Conservation (phyloP, 257 asterid species). For the Cruciata laevipes region DNA sequence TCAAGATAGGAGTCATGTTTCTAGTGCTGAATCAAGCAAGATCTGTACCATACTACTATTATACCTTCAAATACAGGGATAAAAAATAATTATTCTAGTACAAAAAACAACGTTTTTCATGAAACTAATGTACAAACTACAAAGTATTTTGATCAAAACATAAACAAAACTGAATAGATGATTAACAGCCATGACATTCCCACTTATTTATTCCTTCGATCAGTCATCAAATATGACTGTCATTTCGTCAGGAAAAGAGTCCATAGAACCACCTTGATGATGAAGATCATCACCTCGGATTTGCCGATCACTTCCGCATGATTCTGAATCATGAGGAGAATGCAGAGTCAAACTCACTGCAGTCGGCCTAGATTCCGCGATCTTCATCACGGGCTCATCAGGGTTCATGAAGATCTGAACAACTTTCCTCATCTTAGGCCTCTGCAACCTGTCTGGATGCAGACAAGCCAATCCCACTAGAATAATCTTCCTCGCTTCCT, state of each 20-base stretch:
- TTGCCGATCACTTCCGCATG: slow-evolving; percentile 15
- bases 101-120: no score
- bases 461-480: slow-evolving; percentile 53
- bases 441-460: slow-evolving; percentile 46
- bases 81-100: no score
- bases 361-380: slow-evolving; percentile 41
- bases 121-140: background rate
- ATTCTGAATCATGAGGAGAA: slow-evolving; percentile 25
- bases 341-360: slow-evolving; percentile 39
- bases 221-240: slow-evolving; percentile 26
- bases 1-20: background rate
- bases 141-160: background rate
- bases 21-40: background rate
- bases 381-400: slow-evolving; percentile 43
- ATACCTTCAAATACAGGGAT: background rate
- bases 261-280: slow-evolving; percentile 7
- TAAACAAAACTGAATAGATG: background rate
- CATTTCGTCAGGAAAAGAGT: slow-evolving; percentile 28
- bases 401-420: slow-evolving; percentile 40
- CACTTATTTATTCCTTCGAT: background rate
- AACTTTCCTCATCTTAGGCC: slow-evolving; percentile 67
- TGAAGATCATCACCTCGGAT: background rate
- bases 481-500: slow-evolving; percentile 35
- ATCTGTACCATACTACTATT: background rate
- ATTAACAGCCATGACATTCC: background rate